These are phyloP conservation scores for Mycogone perniciosa DNA, from an alignment of 2,329 filamentous ascomycete genomes.

Conservation along the genomic window DNA sequence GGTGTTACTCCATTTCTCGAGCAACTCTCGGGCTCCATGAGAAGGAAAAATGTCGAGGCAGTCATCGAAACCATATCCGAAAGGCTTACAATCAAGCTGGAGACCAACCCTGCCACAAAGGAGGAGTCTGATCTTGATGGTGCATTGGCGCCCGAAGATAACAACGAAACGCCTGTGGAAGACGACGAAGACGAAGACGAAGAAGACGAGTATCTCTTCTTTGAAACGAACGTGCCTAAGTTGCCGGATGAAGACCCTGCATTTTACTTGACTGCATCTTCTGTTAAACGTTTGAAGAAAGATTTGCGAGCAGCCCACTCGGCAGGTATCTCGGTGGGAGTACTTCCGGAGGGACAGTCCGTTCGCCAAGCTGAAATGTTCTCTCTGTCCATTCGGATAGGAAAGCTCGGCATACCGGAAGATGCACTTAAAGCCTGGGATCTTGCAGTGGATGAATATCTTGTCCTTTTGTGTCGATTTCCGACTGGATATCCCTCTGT, in stretches of 20 bases:
- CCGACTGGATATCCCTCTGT: slow-evolving; percentile 54
- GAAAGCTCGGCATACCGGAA: slow-evolving; percentile 64
- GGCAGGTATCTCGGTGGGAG: slow-evolving; percentile 65
- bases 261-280: not conserved
- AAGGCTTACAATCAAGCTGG: not conserved
- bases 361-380: slow-evolving; percentile 40
- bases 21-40: slow-evolving; percentile 26
- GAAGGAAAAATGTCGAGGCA: slow-evolving; percentile 11
- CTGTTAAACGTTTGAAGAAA: slow-evolving; percentile 2
- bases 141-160: not conserved
- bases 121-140: not conserved
- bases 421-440: slow-evolving; percentile 76
- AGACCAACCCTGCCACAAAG: not conserved
- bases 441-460: slow-evolving; percentile 57
- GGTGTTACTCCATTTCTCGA: slow-evolving; percentile 41
- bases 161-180: not conserved
- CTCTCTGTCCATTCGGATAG: slow-evolving; percentile 61
- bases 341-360: slow-evolving; percentile 43
- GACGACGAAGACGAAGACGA: not conserved
- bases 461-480: slow-evolving; percentile 67
- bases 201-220: not conserved
- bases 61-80: slow-evolving; percentile 7
- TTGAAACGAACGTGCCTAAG: not conserved
- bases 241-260: not conserved
- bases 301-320: slow-evolving; percentile 49